Conservation (phyloP, 805 yeast species). For the Deakozyma indianensis region DNA sequence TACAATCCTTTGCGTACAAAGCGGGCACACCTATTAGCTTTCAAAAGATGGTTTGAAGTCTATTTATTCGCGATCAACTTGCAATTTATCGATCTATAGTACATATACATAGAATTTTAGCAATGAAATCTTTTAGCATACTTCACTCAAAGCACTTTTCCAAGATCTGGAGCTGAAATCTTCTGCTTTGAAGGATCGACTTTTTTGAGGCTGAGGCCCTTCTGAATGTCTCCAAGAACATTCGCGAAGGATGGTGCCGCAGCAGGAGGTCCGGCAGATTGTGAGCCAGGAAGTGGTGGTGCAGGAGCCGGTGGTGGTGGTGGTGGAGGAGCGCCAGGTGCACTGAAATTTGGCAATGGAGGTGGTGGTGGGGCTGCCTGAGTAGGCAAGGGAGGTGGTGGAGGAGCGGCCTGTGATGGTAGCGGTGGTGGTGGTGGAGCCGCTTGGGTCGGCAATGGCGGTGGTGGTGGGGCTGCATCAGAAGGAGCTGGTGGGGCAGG, state of each 20-base stretch:
- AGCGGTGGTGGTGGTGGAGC: constrained; percentile 5
- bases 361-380: constrained; percentile 13
- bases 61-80: too few species aligned
- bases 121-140: not conserved
- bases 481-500: constrained; percentile 12
- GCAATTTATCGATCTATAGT: not conserved
- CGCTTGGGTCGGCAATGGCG: constrained; percentile 7
- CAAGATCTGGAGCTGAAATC: constrained; percentile 13
- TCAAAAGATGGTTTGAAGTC: too few species aligned
- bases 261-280: constrained; percentile 21
- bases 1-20: too few species aligned
- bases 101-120: not conserved
- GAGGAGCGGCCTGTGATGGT: constrained; percentile 12
- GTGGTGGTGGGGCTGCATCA: constrained; percentile 19
- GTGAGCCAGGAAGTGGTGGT: constrained; percentile 20
- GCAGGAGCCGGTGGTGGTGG: constrained; percentile 21
- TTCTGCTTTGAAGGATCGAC: constrained; percentile 18
- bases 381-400: constrained; percentile 17
- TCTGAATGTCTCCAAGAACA: constrained; percentile 22
- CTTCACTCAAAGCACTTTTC: constrained; percentile 14
- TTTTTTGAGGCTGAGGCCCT: constrained; percentile 18
- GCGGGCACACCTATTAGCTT: too few species aligned
- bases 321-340: constrained; percentile 18
- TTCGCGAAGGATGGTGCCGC: constrained; percentile 16
- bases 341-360: constrained; percentile 21